These are phyloP conservation scores for Trametes pubescens DNA, from an alignment of 1,284 basidiomycete species.

Conservation along the genomic window DNA sequence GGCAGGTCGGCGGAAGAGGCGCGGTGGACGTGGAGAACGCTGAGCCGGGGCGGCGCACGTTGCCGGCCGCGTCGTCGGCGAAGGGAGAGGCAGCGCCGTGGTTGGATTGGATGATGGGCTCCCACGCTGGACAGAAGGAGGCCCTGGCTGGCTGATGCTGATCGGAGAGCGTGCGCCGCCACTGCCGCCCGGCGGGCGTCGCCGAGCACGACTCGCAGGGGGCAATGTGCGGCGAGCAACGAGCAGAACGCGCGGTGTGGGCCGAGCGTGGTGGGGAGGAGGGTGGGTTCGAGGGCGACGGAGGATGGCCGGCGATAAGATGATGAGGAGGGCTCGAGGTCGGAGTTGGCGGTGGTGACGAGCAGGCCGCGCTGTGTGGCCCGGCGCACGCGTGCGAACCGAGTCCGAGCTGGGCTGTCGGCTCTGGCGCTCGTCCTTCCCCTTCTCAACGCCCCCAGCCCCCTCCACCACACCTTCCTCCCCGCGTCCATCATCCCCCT, in stretches of 20 bases:
- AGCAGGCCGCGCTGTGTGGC: conserved; percentile 37
- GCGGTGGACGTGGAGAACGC: conserved; percentile 36
- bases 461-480: conserved; percentile 30
- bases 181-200: conserved; percentile 27
- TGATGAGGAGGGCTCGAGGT: conserved; percentile 34
- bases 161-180: conserved; percentile 30
- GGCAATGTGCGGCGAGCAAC: conserved; percentile 5
- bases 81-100: conserved; percentile 32
- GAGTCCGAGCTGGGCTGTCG: conserved; percentile 45
- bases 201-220: conserved; percentile 16
- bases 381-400: conserved; percentile 47
- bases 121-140: conserved; percentile 33
- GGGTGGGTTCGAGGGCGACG: conserved; percentile 16
- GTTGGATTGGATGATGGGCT: conserved; percentile 33
- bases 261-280: conserved; percentile 1
- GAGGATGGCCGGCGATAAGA: conserved; percentile 33
- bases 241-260: background rate
- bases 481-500: conserved; percentile 43
- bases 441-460: conserved; percentile 57
- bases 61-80: conserved; percentile 38
- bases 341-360: conserved; percentile 46
- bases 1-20: conserved; percentile 23
- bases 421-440: conserved; percentile 49
- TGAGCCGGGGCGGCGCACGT: conserved; percentile 36
- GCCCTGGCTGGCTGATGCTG: conserved; percentile 22